A percentile compares a stretch with the other conserved stretches of the same genome.
Evolutionary conservation across 2,329 filamentous ascomycete genomes (phyloP).

Genomic region (Fusarium neocosmosporiellum): DNA sequence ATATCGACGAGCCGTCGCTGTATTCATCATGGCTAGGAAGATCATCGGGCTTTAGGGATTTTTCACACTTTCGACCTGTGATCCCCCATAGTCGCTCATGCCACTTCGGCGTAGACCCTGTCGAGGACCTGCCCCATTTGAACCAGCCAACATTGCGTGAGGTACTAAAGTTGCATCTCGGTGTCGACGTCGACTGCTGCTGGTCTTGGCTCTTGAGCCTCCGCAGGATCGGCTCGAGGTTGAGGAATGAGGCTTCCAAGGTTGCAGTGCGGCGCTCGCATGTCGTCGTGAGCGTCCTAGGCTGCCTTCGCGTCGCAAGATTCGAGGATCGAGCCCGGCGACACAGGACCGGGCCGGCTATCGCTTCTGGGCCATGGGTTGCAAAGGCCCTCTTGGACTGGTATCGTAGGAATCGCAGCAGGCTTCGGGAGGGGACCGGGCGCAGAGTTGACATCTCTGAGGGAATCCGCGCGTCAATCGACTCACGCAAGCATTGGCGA

Average conservation of each 20-base stretch:
- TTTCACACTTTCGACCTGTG: slow-evolving; percentile 50
- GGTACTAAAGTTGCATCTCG: slow-evolving; percentile 46
- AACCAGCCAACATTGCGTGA: slow-evolving; percentile 36
- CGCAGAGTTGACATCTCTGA: slow-evolving; percentile 58
- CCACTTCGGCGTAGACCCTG: slow-evolving; percentile 53
- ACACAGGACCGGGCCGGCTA: slow-evolving; percentile 27
- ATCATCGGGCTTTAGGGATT: slow-evolving; percentile 66
- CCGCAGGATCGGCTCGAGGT: slow-evolving; percentile 36
- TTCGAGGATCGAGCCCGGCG: slow-evolving; percentile 31
- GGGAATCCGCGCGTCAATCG: slow-evolving; percentile 14
- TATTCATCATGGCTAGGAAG: slow-evolving; percentile 70
- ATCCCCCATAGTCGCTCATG: slow-evolving; percentile 62
- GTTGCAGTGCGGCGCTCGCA: slow-evolving; percentile 28
- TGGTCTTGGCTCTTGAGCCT: slow-evolving; percentile 20
- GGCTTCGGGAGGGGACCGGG: slow-evolving; percentile 63
- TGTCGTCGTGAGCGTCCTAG: slow-evolving; percentile 16
- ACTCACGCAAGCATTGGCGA: slow-evolving; percentile 32
- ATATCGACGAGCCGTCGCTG: slow-evolving; percentile 65
- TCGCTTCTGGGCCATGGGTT: slow-evolving; percentile 49
- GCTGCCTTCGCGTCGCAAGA: slow-evolving; percentile 20
- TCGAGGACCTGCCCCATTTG: slow-evolving; percentile 31
- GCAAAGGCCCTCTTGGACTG: slow-evolving; percentile 72
- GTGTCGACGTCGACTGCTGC: slow-evolving; percentile 1
- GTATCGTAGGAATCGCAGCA: slow-evolving; percentile 78
- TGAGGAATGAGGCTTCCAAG: slow-evolving; percentile 47